These are phyloP conservation scores for Cercospora janseana DNA, from an alignment of 2,329 filamentous ascomycete species.

Conservation along the genomic window DNA sequence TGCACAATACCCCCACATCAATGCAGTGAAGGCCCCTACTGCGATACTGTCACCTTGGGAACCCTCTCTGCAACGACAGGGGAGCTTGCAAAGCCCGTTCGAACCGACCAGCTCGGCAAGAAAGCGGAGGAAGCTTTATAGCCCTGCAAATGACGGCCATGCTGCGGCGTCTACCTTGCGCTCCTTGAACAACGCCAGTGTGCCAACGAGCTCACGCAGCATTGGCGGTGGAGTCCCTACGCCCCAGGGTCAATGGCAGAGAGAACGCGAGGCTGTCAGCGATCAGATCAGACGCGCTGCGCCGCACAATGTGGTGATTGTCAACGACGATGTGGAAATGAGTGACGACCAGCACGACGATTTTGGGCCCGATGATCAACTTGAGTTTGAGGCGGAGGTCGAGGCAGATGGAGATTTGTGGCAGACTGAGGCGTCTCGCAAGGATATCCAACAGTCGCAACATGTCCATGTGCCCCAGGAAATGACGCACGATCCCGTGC, in stretches of 20 bases:
- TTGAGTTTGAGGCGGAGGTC: conserved; percentile 3
- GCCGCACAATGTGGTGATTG: conserved; percentile 25
- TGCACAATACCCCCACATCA: conserved; percentile 26
- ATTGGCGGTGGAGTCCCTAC: neutral
- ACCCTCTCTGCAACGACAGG: conserved; percentile 5
- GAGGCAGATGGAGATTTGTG: conserved; percentile 42
- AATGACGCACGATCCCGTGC: conserved; percentile 10
- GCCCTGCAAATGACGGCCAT: conserved; percentile 12
- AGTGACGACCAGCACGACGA: conserved; percentile 25
- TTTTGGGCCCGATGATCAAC: neutral
- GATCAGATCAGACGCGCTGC: conserved; percentile 23
- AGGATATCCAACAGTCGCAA: conserved; percentile 26
- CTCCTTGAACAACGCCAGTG: too few relatives aligned
- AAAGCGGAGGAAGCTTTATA: conserved; percentile 13
- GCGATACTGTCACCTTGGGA: conserved; percentile 7
- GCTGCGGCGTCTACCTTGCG: conserved; percentile 28
- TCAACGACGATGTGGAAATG: conserved; percentile 23
- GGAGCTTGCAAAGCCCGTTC: conserved; percentile 10
- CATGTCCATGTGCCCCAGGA: neutral
- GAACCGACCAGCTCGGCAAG: conserved; percentile 17
- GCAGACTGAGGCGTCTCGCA: conserved; percentile 49
- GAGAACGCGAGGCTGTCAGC: conserved; percentile 25
- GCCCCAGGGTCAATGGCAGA: conserved; percentile 20
- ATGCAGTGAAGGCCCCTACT: neutral
- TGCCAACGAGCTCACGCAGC: neutral